Evolutionary conservation across 768 basidiomycete species (phyloP).

Genomic region (Rhodosporidiobolus sp.): DNA sequence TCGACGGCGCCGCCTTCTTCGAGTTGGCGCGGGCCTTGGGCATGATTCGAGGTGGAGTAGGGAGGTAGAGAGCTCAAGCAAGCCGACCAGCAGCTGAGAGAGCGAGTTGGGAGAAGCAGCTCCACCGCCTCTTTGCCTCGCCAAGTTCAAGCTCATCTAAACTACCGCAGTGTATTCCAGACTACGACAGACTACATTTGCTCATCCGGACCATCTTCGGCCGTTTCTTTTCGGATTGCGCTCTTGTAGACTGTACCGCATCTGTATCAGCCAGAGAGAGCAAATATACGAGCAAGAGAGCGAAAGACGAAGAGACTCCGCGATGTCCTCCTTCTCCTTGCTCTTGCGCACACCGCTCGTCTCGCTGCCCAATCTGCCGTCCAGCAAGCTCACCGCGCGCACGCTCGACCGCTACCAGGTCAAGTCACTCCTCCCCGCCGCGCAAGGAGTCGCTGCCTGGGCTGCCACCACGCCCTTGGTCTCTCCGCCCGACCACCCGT

Average conservation of each 20-base stretch:
- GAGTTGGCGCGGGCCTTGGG: conserved; percentile 29
- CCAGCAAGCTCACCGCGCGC: conserved; percentile 10
- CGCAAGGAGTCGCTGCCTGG: background rate
- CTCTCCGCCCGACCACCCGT: background rate
- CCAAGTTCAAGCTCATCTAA: background rate
- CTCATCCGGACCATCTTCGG: too few species aligned
- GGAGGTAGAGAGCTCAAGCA: too few species aligned
- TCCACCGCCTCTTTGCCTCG: too few species aligned
- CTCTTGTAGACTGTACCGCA: too few species aligned
- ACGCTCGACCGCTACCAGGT: conserved; percentile 10
- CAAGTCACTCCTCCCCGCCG: background rate
- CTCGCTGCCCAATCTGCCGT: background rate
- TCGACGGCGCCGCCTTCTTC: conserved; percentile 33
- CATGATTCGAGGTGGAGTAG: background rate
- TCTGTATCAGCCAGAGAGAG: too few species aligned
- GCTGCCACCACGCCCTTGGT: too few species aligned
- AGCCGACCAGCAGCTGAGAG: background rate
- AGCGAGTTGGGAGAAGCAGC: background rate
- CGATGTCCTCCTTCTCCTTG: background rate
- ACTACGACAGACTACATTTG: background rate
- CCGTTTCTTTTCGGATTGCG: too few species aligned
- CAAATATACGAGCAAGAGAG: too few species aligned
- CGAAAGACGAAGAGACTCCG: too few species aligned
- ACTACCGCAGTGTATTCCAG: too few species aligned
- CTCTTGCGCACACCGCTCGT: background rate